These are phyloP conservation scores for Colletotrichum sp. DNA, from an alignment of 2,329 filamentous ascomycete genomes.

Conservation along the genomic window DNA sequence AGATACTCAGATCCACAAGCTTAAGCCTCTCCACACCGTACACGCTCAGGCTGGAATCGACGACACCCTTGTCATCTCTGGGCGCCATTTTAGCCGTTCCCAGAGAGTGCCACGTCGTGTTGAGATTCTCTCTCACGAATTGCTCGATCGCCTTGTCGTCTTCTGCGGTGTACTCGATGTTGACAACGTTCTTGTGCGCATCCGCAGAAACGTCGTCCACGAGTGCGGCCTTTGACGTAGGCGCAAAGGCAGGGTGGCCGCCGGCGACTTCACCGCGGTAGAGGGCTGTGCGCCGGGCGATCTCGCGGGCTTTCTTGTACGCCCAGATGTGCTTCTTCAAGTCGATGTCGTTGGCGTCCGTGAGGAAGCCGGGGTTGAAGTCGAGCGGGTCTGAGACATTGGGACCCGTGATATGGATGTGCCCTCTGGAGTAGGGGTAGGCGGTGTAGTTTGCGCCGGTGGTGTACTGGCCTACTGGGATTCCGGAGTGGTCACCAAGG, in stretches of 20 bases:
- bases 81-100: conserved; percentile 52
- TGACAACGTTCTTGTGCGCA: conserved; percentile 34
- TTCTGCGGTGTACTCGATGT: conserved; percentile 54
- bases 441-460: conserved; percentile 56
- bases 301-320: conserved; percentile 70
- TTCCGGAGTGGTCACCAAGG: conserved; percentile 38
- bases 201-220: conserved; percentile 49
- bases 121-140: conserved; percentile 43
- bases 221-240: conserved; percentile 41
- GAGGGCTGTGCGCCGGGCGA: conserved; percentile 60
- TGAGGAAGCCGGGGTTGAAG: conserved; percentile 58
- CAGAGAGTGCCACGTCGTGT: conserved; percentile 51
- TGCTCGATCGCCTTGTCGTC: conserved; percentile 55
- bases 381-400: conserved; percentile 42
- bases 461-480: conserved; percentile 51
- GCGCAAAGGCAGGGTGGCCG: conserved; percentile 49
- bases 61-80: conserved; percentile 43
- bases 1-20: conserved; percentile 43
- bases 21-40: conserved; percentile 46
- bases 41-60: conserved; percentile 44
- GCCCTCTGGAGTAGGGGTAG: conserved; percentile 65
- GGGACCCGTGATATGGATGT: conserved; percentile 55
- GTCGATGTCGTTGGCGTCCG: conserved; percentile 54
- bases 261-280: conserved; percentile 52
- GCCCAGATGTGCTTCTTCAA: conserved; percentile 66